Conservation (phyloP, 1,284 basidiomycete genomes). For the Sanghuangporus weigelae region DNA sequence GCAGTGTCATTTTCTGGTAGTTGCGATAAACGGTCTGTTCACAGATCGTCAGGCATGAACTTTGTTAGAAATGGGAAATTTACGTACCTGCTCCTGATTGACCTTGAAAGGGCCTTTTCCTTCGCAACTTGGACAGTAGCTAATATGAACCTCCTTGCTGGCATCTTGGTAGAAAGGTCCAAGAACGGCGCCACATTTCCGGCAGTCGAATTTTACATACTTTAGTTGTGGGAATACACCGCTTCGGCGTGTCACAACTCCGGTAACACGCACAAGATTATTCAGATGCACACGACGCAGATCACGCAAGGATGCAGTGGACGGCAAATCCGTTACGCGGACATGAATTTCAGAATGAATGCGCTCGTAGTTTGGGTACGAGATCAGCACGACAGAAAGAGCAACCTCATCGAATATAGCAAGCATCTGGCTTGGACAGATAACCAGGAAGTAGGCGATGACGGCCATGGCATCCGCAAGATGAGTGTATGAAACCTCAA, state of each 20-base stretch:
- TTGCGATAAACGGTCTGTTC: constrained; percentile 94
- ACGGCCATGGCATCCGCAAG: constrained; percentile 89
- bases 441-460: constrained; percentile 95
- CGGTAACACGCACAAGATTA: constrained; percentile 91
- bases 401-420: constrained; percentile 96
- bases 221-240: constrained; percentile 99
- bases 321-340: constrained; percentile 90
- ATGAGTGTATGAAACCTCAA: constrained; percentile 95
- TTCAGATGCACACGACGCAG: constrained; percentile 91
- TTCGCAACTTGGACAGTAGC: constrained; percentile 92
- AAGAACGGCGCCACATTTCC: constrained; percentile 85
- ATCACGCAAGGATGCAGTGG: constrained; percentile 86
- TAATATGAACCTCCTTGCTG: constrained; percentile 89
- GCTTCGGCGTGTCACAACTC: constrained; percentile 94
- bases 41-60: not conserved
- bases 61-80: constrained; percentile 1
- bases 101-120: constrained; percentile 93
- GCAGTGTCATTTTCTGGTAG: constrained; percentile 98
- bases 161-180: constrained; percentile 99
- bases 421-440: constrained; percentile 91
- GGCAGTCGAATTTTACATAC: constrained; percentile 98
- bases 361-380: constrained; percentile 93
- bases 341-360: constrained; percentile 99
- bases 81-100: constrained; percentile 86
- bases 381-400: constrained; percentile 88